A percentile compares a stretch with the other conserved stretches of the same genome.
phyloP scores from a whole-genome alignment of 2,329 filamentous ascomycete species.

The Alternaria sp. region DNA sequence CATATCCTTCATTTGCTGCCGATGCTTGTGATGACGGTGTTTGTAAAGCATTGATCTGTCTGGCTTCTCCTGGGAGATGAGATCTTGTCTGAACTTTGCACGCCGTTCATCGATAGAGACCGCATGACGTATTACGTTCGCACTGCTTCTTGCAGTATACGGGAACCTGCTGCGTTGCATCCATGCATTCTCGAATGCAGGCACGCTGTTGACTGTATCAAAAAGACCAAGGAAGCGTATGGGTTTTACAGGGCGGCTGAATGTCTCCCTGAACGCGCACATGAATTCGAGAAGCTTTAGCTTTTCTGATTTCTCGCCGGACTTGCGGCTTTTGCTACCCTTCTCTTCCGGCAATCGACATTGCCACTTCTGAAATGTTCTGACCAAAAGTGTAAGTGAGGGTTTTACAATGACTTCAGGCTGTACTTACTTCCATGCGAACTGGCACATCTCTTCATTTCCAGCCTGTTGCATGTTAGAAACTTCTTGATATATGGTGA shows the following conservation, averaged over 20 bases:
- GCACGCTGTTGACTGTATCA: constrained; percentile 83
- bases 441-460: constrained; percentile 84
- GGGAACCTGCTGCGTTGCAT: constrained; percentile 82
- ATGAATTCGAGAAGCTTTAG: constrained; percentile 76
- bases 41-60: constrained; percentile 39
- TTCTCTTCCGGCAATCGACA: constrained; percentile 55
- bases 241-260: constrained; percentile 75
- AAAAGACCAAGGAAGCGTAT: constrained; percentile 82
- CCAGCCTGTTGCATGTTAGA: constrained; percentile 60
- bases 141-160: constrained; percentile 65
- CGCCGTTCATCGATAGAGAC: constrained; percentile 75
- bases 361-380: constrained; percentile 76
- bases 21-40: constrained; percentile 36
- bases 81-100: constrained; percentile 75
- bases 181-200: constrained; percentile 76
- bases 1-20: constrained; percentile 21
- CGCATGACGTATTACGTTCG: constrained; percentile 70
- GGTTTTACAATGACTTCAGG: background rate
- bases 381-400: constrained; percentile 4
- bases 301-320: constrained; percentile 60
- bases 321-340: constrained; percentile 37
- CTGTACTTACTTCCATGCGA: constrained; percentile 72
- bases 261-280: constrained; percentile 82
- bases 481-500: background rate
- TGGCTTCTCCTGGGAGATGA: constrained; percentile 62